Conservation (phyloP, 1,139 yeast genomes). For the Debaryomyces coudertii region DNA sequence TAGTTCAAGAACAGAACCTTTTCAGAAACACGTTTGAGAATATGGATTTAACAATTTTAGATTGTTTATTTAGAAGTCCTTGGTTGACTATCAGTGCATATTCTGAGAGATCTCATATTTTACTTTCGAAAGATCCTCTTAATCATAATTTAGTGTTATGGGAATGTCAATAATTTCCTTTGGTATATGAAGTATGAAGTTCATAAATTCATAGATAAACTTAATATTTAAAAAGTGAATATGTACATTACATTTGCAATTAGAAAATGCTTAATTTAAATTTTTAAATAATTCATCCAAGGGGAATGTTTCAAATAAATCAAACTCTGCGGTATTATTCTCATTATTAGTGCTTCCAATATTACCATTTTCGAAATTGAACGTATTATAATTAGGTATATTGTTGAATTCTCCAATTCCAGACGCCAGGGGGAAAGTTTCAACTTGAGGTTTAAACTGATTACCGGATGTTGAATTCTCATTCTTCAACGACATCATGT, state of each 20-base stretch:
- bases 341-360: background rate
- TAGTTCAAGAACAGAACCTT: background rate
- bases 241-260: background rate
- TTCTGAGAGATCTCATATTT: background rate
- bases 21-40: background rate
- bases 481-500: slow-evolving; percentile 30
- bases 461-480: slow-evolving; percentile 50
- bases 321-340: background rate
- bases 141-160: background rate
- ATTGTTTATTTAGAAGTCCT: background rate
- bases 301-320: slow-evolving; percentile 7
- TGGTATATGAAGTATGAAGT: background rate
- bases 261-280: background rate
- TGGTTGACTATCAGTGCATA: background rate
- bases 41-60: background rate
- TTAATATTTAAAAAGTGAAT: slow-evolving; percentile 1
- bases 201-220: background rate
- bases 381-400: slow-evolving; percentile 1
- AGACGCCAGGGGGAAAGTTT: background rate
- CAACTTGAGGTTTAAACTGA: slow-evolving; percentile 71
- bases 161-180: slow-evolving; percentile 3
- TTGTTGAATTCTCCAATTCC: slow-evolving; percentile 4
- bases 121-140: background rate
- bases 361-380: background rate
- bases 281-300: slow-evolving; percentile 8